phyloP scores from a whole-genome alignment of 78 protist genomes.

The Chrysochromulina parva region DNA sequence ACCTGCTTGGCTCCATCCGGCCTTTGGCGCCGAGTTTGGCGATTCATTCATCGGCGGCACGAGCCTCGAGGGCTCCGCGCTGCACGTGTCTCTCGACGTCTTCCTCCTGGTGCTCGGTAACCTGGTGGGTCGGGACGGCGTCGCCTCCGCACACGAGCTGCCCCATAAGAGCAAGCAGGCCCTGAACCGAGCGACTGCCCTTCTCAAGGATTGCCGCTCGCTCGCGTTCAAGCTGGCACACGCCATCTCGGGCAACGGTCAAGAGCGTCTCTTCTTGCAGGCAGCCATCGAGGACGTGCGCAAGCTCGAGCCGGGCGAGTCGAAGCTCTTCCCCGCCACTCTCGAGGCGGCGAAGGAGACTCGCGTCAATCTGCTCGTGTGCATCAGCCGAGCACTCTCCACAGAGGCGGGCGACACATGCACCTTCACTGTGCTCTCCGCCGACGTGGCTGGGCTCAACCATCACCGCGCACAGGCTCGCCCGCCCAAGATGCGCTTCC shows the following conservation, averaged over 20 bases:
- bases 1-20: constrained; percentile 31
- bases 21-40: constrained; percentile 32
- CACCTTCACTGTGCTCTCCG: not conserved
- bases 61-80: not conserved
- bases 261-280: not conserved
- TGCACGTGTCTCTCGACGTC: constrained; percentile 1
- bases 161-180: not conserved
- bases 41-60: constrained; percentile 34
- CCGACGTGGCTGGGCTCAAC: not conserved
- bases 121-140: not conserved
- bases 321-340: not conserved
- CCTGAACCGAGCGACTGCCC: not conserved
- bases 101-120: not conserved
- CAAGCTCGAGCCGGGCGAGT: not conserved
- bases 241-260: not conserved
- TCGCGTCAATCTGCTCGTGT: not conserved
- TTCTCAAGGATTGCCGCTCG: not conserved
- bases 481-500: not conserved
- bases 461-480: not conserved
- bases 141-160: not conserved
- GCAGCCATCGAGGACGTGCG: not conserved
- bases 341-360: not conserved
- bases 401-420: not conserved
- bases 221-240: not conserved
- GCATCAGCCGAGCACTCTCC: not conserved